Percentiles rank a stretch among this genome's conserved stretches.
Conservation (phyloP, 345 rosid genomes). For the Excoecaria cochinchinensis region DNA sequence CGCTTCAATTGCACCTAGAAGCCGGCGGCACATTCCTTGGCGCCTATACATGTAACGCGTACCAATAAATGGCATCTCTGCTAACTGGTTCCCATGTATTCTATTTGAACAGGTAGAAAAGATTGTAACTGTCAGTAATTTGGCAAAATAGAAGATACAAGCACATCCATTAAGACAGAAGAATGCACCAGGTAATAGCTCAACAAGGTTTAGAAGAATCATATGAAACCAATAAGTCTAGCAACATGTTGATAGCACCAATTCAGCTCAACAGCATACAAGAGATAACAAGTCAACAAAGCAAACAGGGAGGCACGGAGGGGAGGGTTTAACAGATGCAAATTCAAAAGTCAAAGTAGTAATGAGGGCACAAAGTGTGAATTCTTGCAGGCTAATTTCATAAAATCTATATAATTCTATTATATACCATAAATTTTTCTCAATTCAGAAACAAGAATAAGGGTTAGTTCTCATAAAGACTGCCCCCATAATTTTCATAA, state of each 20-base stretch:
- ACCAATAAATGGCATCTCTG: slow-evolving; percentile 99
- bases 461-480: not conserved
- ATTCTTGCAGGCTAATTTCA: not conserved
- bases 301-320: not conserved
- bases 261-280: not conserved
- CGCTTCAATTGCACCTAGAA: slow-evolving; percentile 74
- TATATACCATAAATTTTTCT: not conserved
- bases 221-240: not conserved
- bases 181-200: not conserved
- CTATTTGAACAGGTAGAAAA: slow-evolving; percentile 39
- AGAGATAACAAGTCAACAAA: not conserved
- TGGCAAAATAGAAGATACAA: not conserved
- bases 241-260: not conserved
- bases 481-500: not conserved
- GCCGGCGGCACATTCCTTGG: slow-evolving; percentile 95
- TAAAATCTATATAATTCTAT: not conserved
- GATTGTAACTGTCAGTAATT: slow-evolving; percentile 4
- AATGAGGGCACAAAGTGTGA: not conserved
- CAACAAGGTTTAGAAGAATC: not conserved
- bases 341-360: not conserved
- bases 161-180: not conserved
- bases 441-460: not conserved
- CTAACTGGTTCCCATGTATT: slow-evolving; percentile 76
- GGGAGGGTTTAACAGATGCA: not conserved
- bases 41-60: slow-evolving; percentile 82